Base-by-base conservation (phyloP, 2,329 filamentous ascomycete species). In the Cordyceps cateniannulata region DNA sequence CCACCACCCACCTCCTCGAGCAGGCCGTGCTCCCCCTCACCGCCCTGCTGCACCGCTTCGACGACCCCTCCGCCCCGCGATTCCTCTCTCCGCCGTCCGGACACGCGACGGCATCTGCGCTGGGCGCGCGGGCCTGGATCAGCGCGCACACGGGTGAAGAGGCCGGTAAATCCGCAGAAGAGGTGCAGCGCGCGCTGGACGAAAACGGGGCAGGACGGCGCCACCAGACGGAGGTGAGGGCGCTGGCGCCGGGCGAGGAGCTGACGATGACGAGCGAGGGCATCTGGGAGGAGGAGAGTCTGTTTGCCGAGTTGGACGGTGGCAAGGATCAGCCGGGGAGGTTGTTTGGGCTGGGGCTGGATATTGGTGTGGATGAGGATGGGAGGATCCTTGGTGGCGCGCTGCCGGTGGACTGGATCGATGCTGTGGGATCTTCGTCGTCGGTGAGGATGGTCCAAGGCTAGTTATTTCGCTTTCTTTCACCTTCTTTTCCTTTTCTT, bases 31-130 rank as follows among this genome's bases (percentile, higher is more conserved):
- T 88, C 3, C 86, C 85, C 0, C 73, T 90, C 20, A 87, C 84
- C 0, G 81, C 82, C 0, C 79, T 90, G 5, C 75, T 90, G 18
- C 86, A 89, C 69, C 83, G 81, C 58, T 85, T 88, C 71, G 83
- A 87, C 66, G 74, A 74, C 9, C 79, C 86, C 27, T 73, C 77
- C 22, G 85, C 83, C 49, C 82, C 83, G 1, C 86, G 82, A 71
- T 70, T 87, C 2, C 85, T 84, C 56, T 25, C 29, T 2, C 5
- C 79, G 10, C 82, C 84, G 0, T 78, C 80, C 12, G 86, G 86
- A 0, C 69, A 81, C 27, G 79, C 84, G 61, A 82, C 85, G 27
- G 84, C 84, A 2, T 71, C 75, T 42, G 77, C 76, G 22, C 70
- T 86, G 1, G 77, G 78, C 14, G 83, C 83, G 4, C 76, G 76